Percentiles rank a stretch among this genome's conserved stretches.
These are phyloP conservation scores for Acanthochlamys bracteata DNA, from an alignment of 106 monocot species.

Conservation along the genomic window DNA sequence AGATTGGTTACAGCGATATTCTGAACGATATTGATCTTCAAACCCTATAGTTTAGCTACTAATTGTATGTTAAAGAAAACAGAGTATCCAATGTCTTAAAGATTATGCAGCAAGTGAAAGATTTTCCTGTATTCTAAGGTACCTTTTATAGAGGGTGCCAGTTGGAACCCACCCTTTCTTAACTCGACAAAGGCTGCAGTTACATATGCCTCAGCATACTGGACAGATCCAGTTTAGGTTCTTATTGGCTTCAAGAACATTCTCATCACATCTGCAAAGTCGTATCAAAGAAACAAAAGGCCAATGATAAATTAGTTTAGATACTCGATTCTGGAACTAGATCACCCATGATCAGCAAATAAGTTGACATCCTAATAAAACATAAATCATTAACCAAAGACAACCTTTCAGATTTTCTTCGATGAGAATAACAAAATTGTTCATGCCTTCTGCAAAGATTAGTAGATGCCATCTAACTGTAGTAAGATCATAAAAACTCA, in stretches of 20 bases:
- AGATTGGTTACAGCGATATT: neutral
- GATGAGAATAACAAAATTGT: too few species aligned
- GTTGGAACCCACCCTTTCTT: conserved; percentile 1
- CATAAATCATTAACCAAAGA: too few species aligned
- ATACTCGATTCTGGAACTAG: neutral
- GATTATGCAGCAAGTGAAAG: neutral
- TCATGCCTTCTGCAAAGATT: too few species aligned
- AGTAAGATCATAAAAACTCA: conserved; percentile 5
- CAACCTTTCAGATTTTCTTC: too few species aligned
- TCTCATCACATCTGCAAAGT: neutral
- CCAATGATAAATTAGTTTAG: neutral
- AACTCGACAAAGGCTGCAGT: neutral
- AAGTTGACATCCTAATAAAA: too few species aligned
- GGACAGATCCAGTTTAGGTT: conserved; percentile 1
- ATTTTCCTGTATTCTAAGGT: neutral
- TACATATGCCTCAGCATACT: neutral
- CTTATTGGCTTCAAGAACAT: conserved; percentile 1
- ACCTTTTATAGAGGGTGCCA: neutral
- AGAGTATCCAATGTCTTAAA: too few species aligned
- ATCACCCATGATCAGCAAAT: neutral
- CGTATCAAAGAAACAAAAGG: neutral
- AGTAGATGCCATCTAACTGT: too few species aligned
- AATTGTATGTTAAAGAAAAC: neutral
- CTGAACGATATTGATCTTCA: neutral
- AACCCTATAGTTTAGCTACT: neutral